Base-by-base conservation (phyloP, 306 rosid species). In the Vigna trinervia region DNA sequence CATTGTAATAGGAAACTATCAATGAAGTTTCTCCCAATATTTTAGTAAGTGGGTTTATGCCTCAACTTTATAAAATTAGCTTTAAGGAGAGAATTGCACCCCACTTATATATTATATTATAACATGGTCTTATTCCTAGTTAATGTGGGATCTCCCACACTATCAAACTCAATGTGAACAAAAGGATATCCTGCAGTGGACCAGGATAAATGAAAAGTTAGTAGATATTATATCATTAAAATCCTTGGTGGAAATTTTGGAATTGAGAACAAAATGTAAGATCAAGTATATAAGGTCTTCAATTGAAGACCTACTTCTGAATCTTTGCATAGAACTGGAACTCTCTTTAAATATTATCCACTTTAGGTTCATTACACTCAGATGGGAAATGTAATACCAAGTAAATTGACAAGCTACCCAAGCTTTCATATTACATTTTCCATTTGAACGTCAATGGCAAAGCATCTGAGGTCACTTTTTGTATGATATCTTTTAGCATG, bases 241-340 rank as follows among this genome's bases (percentile, higher is more conserved):
- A 47, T 67, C 47, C 70, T 26, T 68, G 69, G 53, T 60, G 69
- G 53, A 60, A 60, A 46, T 67, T 51, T 73, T 45, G 38, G 54
- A 73, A 47, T 52, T 73, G 46, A 73, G 54, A 69, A 50, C 71
- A 38, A 47, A 72, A 48, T 20, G 48, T 17, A 54, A 41, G 32
- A 57, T 11, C 43, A 65, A 72, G 54, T 54, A 15, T 52, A 71
- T 69, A 47, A 69, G 58, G 43, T 64, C 68, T 82, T 41, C 48
- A 47, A 39, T 45, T 68, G 39, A 78, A 68, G 47, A 67, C 23
- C 63, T 38, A 23, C 32, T 70, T 26, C 45, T 47, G 26, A 57
- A 65, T 71, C 50, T 82, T 28, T 46, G 62, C 57, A 22, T 47
- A 47, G 54, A 59, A 46, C 53, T 28, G 36, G 28, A 45, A 28